Percentiles rank a stretch among this genome's conserved stretches.
Evolutionary conservation across 192 early-diverging fungal genomes (phyloP).

Genomic region (Backusella mclennaniae): DNA sequence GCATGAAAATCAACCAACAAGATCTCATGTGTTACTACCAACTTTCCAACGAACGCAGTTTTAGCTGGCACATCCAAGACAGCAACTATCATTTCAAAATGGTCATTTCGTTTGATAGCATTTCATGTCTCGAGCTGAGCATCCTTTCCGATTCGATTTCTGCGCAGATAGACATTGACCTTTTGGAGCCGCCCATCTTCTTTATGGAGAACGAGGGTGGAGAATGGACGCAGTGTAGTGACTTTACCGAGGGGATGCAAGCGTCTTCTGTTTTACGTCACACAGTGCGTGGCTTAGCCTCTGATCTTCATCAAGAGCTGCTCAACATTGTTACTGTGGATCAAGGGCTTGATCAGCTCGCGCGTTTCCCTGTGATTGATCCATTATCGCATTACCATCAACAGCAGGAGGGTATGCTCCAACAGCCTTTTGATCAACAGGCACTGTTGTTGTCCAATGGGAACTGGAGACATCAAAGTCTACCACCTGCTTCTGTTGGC

Average conservation of each 20-base stretch:
- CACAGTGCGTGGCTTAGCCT: constrained; percentile 46
- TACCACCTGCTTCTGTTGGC: constrained; percentile 11
- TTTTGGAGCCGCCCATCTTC: constrained; percentile 54
- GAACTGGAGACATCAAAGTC: constrained; percentile 20
- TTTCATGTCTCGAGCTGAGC: constrained; percentile 45
- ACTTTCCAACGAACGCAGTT: constrained; percentile 37
- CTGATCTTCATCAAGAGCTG: constrained; percentile 26
- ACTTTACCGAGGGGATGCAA: constrained; percentile 66
- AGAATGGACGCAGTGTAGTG: constrained; percentile 59
- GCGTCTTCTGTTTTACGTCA: constrained; percentile 50
- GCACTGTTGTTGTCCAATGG: neutral
- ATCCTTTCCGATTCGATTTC: constrained; percentile 43
- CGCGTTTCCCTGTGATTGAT: constrained; percentile 10
- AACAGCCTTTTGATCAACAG: constrained; percentile 5
- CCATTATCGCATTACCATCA: neutral
- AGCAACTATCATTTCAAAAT: constrained; percentile 57
- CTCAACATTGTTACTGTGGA: constrained; percentile 24
- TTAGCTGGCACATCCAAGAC: constrained; percentile 61
- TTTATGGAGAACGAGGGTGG: constrained; percentile 51
- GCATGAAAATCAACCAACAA: constrained; percentile 52
- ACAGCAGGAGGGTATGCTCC: neutral
- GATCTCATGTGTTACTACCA: constrained; percentile 58
- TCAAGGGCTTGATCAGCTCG: constrained; percentile 22
- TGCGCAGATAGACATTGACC: constrained; percentile 50
- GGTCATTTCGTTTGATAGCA: constrained; percentile 52